Conservation (phyloP, 768 basidiomycete genomes). For the Russula compacta region DNA sequence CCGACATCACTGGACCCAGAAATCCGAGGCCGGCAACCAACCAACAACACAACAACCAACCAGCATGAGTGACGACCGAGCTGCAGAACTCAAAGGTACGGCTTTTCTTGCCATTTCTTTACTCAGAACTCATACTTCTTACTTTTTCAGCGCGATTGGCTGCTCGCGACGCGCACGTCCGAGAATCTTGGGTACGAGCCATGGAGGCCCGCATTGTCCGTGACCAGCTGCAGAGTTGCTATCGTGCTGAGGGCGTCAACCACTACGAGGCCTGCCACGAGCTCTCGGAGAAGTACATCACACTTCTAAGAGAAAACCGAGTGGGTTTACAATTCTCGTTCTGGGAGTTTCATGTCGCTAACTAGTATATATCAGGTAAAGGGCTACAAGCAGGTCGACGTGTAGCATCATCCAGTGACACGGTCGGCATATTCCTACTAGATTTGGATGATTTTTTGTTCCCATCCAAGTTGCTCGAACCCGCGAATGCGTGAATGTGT, state of each 20-base stretch:
- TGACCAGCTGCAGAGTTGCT: slow-evolving; percentile 85
- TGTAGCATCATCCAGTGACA: slow-evolving; percentile 22
- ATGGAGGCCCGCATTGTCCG: slow-evolving; percentile 90
- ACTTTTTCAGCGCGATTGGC: slow-evolving; percentile 45
- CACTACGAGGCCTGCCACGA: slow-evolving; percentile 84
- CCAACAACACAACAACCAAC: slow-evolving; percentile 29
- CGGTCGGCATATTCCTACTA: neutral
- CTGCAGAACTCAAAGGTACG: slow-evolving; percentile 45
- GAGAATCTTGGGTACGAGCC: slow-evolving; percentile 89
- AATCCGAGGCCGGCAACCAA: neutral
- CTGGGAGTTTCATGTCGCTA: neutral
- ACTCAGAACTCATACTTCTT: neutral
- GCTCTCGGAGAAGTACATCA: slow-evolving; percentile 71
- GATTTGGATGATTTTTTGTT: neutral
- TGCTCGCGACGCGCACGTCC: slow-evolving; percentile 65
- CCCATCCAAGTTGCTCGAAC: neutral
- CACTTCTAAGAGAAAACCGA: slow-evolving; percentile 71
- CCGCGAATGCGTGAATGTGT: neutral
- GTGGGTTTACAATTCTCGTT: slow-evolving; percentile 36
- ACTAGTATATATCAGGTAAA: slow-evolving; percentile 47
- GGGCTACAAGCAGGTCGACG: slow-evolving; percentile 76
- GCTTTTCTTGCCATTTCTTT: neutral
- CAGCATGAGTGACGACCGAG: slow-evolving; percentile 31
- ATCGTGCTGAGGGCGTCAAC: slow-evolving; percentile 84
- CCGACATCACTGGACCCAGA: neutral